Conservation (phyloP, 345 rosid species). For the Excoecaria cochinchinensis region DNA sequence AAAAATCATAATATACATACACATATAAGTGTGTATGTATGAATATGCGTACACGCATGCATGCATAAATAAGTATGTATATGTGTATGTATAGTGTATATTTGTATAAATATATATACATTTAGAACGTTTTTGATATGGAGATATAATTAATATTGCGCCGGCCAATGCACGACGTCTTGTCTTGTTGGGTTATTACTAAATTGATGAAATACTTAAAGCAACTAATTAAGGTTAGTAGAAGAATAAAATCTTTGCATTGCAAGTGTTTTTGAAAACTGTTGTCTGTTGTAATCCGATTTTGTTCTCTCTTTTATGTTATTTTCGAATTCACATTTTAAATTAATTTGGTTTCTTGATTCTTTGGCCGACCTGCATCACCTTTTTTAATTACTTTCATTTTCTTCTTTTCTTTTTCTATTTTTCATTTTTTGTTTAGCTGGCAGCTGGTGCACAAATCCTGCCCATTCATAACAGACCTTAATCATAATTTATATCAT, state of each 20-base stretch:
- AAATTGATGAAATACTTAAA: not conserved
- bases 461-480: slow-evolving; percentile 8
- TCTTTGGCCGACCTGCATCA: slow-evolving; percentile 15
- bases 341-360: not conserved
- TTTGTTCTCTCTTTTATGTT: slow-evolving; percentile 3
- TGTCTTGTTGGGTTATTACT: not conserved
- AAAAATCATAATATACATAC: no score
- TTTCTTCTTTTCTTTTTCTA: not conserved
- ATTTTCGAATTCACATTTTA: not conserved
- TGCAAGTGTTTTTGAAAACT: slow-evolving; percentile 7
- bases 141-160: not conserved
- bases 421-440: not conserved
- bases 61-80: no score
- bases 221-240: not conserved
- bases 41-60: no score
- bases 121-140: no score
- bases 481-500: not conserved
- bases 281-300: slow-evolving; percentile 21
- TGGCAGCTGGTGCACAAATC: slow-evolving; percentile 16
- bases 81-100: no score
- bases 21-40: no score
- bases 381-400: not conserved
- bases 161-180: slow-evolving; percentile 34
- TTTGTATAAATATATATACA: no score
- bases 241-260: slow-evolving; percentile 27